Evolutionary conservation across 2,329 filamentous ascomycete species (phyloP).

Genomic region (Paraconiothyrium sp.): DNA sequence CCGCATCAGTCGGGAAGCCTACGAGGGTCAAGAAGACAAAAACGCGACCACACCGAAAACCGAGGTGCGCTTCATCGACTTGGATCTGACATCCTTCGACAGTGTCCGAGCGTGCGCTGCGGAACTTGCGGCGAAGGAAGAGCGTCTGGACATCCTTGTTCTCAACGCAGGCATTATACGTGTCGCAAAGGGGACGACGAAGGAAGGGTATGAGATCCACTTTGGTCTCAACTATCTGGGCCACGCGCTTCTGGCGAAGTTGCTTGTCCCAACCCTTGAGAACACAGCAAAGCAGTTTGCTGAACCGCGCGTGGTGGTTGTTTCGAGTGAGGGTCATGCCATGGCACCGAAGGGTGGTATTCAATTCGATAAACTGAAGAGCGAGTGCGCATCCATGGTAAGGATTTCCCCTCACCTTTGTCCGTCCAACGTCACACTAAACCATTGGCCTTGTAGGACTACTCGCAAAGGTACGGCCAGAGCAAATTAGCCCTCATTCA

Average conservation of each 20-base stretch:
- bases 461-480: constrained; percentile 50
- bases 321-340: constrained; percentile 15
- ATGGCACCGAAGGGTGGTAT: constrained; percentile 19
- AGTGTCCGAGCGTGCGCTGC: constrained; percentile 14
- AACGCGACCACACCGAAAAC: constrained; percentile 6
- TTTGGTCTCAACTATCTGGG: constrained; percentile 41
- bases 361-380: constrained; percentile 18
- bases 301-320: constrained; percentile 18
- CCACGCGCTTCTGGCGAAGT: constrained; percentile 19
- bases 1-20: constrained; percentile 17
- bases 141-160: constrained; percentile 52
- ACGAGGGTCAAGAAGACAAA: background rate
- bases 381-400: constrained; percentile 16
- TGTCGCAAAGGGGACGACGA: constrained; percentile 36
- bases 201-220: constrained; percentile 56
- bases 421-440: background rate
- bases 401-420: background rate
- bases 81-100: constrained; percentile 20
- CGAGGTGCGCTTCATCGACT: constrained; percentile 18
- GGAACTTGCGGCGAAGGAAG: constrained; percentile 13
- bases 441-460: background rate
- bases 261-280: constrained; percentile 17
- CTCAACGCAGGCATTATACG: constrained; percentile 52
- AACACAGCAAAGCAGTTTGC: constrained; percentile 4
- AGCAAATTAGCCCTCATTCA: constrained; percentile 59